Evolutionary conservation across 257 asterid genomes (phyloP).

Genomic region (Cinchona pubescens): DNA sequence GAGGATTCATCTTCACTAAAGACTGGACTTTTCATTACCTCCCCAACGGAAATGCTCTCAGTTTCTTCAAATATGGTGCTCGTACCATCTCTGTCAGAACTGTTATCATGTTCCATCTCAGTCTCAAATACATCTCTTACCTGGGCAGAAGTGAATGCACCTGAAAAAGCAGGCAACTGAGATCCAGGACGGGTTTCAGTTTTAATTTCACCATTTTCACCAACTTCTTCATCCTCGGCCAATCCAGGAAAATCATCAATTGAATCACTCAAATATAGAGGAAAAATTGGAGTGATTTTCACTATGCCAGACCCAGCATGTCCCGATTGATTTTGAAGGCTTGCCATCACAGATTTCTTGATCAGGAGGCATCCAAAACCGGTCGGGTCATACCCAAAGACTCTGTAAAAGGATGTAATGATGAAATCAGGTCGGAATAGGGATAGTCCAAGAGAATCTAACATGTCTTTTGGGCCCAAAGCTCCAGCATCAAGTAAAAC

Average conservation of each 20-base stretch:
- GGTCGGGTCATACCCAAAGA: conserved; percentile 95
- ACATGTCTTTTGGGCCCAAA: conserved; percentile 97
- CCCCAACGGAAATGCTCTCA: conserved; percentile 87
- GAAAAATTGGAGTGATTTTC: conserved; percentile 85
- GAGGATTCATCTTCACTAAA: conserved; percentile 97
- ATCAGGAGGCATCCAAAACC: conserved; percentile 98
- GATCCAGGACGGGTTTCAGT: conserved; percentile 58
- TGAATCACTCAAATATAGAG: conserved; percentile 85
- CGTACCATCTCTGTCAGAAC: conserved; percentile 86
- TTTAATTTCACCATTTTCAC: conserved; percentile 51
- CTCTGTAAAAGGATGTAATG: conserved; percentile 90
- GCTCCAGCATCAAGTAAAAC: conserved; percentile 98
- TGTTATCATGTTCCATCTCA: conserved; percentile 87
- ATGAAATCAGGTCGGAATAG: conserved; percentile 94
- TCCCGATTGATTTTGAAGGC: conserved; percentile 90
- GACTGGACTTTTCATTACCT: conserved; percentile 92
- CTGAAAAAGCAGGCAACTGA: conserved; percentile 98
- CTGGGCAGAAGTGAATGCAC: conserved; percentile 94
- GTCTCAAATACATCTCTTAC: conserved; percentile 89
- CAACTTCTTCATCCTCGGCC: conserved; percentile 60
- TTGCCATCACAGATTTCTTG: conserved; percentile 88
- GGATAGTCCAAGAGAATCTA: conserved; percentile 96
- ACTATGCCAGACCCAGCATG: conserved; percentile 96
- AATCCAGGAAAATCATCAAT: conserved; percentile 85
- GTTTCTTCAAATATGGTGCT: conserved; percentile 95